These are phyloP conservation scores for Aspergillus pseudoterreus DNA, from an alignment of 2,329 filamentous ascomycete species.

Conservation along the genomic window DNA sequence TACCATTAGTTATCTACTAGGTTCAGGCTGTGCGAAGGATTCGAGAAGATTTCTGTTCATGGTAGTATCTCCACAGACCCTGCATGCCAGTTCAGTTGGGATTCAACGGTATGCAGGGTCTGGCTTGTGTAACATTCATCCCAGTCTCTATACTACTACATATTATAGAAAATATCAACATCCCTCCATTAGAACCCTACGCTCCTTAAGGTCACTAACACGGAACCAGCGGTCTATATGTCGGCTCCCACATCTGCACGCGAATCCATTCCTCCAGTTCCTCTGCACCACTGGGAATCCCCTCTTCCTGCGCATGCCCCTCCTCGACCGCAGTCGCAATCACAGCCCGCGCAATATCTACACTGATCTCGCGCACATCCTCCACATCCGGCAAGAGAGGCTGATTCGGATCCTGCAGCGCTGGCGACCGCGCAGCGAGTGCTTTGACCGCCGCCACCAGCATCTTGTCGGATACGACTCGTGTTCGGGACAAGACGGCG, in stretches of 20 bases:
- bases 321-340: slow-evolving; percentile 69
- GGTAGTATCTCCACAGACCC: too few species aligned
- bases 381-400: slow-evolving; percentile 74
- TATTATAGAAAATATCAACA: too few species aligned
- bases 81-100: too few species aligned
- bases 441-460: slow-evolving; percentile 75
- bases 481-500: slow-evolving; percentile 65
- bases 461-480: slow-evolving; percentile 69
- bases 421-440: slow-evolving; percentile 68
- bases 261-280: slow-evolving; percentile 39
- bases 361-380: slow-evolving; percentile 70
- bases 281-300: slow-evolving; percentile 54
- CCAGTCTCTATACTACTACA: too few species aligned
- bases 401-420: slow-evolving; percentile 59
- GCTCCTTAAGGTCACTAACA: background rate
- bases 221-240: slow-evolving; percentile 28
- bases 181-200: too few species aligned
- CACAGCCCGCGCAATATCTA: slow-evolving; percentile 71
- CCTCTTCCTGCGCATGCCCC: slow-evolving; percentile 60
- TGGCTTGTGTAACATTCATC: too few species aligned
- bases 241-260: slow-evolving; percentile 42
- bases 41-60: too few species aligned
- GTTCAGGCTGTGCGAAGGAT: too few species aligned
- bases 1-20: too few species aligned
- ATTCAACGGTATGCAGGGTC: too few species aligned